These are phyloP conservation scores for Striga asiatica DNA, from an alignment of 257 asterid genomes.

Conservation along the genomic window DNA sequence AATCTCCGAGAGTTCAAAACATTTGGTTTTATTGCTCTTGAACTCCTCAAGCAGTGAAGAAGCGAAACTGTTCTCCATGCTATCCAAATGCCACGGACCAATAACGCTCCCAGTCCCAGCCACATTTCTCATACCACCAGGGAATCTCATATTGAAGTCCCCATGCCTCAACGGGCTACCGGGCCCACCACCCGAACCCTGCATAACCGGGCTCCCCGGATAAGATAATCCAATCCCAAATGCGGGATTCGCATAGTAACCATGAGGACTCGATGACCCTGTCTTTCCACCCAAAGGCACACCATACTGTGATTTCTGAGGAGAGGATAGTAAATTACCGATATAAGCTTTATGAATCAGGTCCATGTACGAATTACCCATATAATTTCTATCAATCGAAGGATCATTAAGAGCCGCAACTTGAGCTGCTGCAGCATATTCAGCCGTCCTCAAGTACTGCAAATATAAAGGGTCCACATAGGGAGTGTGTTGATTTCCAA, in stretches of 20 bases:
- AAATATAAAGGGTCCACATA: constrained; percentile 64
- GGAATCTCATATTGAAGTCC: constrained; percentile 51
- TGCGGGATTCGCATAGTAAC: constrained; percentile 60
- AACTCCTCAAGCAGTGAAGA: constrained; percentile 88
- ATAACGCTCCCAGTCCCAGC: constrained; percentile 59
- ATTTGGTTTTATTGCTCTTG: constrained; percentile 76
- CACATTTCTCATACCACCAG: constrained; percentile 64
- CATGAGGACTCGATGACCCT: constrained; percentile 58
- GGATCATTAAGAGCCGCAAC: constrained; percentile 63
- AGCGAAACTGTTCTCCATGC: constrained; percentile 47
- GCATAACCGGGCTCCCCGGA: constrained; percentile 81
- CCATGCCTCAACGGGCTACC: constrained; percentile 81
- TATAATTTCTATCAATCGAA: constrained; percentile 50
- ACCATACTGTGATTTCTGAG: constrained; percentile 63
- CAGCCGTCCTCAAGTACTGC: constrained; percentile 69
- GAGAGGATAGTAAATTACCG: constrained; percentile 48
- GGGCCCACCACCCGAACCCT: constrained; percentile 58
- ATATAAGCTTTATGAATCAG: constrained; percentile 80
- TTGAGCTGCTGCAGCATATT: constrained; percentile 67
- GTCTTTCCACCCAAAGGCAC: constrained; percentile 42
- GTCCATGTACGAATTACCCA: constrained; percentile 63
- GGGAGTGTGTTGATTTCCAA: constrained; percentile 59
- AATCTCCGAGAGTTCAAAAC: constrained; percentile 87
- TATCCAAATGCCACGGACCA: constrained; percentile 87
- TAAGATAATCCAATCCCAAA: constrained; percentile 65